A percentile compares a stretch with the other conserved stretches of the same genome.
Conservation (phyloP, 768 basidiomycete species). For the Termitomyces sp. region DNA sequence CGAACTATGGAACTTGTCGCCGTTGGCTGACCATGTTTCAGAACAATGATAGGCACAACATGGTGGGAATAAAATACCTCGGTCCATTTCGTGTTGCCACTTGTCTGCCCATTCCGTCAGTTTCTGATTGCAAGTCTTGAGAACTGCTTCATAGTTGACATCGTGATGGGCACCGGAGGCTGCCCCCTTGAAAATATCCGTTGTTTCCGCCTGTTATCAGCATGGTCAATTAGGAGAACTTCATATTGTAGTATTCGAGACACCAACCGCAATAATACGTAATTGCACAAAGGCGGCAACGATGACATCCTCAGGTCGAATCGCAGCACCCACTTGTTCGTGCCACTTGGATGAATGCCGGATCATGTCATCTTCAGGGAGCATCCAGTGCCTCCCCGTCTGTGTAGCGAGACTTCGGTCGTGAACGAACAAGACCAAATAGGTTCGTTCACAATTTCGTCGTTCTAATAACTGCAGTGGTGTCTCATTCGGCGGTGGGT, state of each 20-base stretch:
- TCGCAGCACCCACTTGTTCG: slow-evolving; percentile 43
- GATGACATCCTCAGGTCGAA: slow-evolving; percentile 77
- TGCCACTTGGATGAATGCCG: slow-evolving; percentile 70
- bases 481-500: slow-evolving; percentile 54
- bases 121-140: slow-evolving; percentile 68
- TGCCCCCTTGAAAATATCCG: slow-evolving; percentile 48
- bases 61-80: slow-evolving; percentile 35
- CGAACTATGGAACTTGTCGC: slow-evolving; percentile 70
- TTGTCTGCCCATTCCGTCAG: slow-evolving; percentile 65
- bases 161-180: slow-evolving; percentile 45
- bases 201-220: slow-evolving; percentile 61
- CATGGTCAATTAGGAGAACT: background rate
- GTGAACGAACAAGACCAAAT: slow-evolving; percentile 81
- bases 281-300: slow-evolving; percentile 73
- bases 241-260: background rate
- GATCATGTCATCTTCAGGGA: slow-evolving; percentile 80
- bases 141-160: slow-evolving; percentile 67
- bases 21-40: slow-evolving; percentile 45
- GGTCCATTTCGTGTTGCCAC: slow-evolving; percentile 71
- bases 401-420: slow-evolving; percentile 84
- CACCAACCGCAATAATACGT: slow-evolving; percentile 65
- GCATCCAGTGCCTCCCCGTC: slow-evolving; percentile 85
- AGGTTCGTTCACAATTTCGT: slow-evolving; percentile 81
- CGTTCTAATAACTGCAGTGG: slow-evolving; percentile 67
- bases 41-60: background rate